Percentiles rank a stretch among this genome's conserved stretches.
Evolutionary conservation across 495 filamentous ascomycete genomes (phyloP).

Genomic region (Platismatia glauca): DNA sequence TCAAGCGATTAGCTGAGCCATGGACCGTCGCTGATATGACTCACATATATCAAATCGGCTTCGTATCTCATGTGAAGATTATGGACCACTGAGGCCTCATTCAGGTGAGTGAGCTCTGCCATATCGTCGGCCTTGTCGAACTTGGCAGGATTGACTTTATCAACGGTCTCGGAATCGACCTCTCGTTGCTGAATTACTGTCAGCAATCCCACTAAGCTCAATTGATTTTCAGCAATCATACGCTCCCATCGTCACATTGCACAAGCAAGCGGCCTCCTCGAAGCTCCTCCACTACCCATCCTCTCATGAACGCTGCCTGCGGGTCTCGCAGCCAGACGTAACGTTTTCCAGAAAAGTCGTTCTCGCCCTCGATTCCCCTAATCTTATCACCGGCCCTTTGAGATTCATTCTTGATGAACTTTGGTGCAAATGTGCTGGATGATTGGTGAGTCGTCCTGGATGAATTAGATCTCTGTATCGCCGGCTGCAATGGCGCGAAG

Average conservation of each 20-base stretch:
- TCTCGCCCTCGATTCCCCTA: constrained; percentile 79
- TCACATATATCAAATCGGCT: constrained; percentile 84
- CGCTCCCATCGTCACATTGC: constrained; percentile 88
- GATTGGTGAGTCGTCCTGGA: constrained; percentile 42
- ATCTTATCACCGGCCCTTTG: constrained; percentile 57
- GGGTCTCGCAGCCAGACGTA: constrained; percentile 95
- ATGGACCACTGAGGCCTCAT: constrained; percentile 96
- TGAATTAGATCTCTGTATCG: constrained; percentile 54
- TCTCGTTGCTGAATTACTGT: constrained; percentile 62
- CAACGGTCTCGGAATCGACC: constrained; percentile 73
- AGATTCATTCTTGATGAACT: constrained; percentile 82
- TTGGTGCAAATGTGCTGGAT: constrained; percentile 81
- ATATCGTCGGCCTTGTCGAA: constrained; percentile 99
- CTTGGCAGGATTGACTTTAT: constrained; percentile 98
- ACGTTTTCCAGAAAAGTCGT: constrained; percentile 97
- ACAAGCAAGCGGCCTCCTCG: constrained; percentile 61
- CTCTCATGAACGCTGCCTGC: constrained; percentile 79
- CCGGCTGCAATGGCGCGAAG: constrained; percentile 29
- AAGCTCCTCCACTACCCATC: constrained; percentile 79
- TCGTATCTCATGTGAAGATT: constrained; percentile 92
- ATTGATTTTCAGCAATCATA: constrained; percentile 35
- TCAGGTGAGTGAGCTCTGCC: constrained; percentile 95
- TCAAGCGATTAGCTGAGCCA: neutral
- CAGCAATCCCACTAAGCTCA: neutral
- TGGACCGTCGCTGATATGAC: constrained; percentile 16